Conservation (phyloP, 2,329 filamentous ascomycete species). For the Pseudogymnoascus sp. region DNA sequence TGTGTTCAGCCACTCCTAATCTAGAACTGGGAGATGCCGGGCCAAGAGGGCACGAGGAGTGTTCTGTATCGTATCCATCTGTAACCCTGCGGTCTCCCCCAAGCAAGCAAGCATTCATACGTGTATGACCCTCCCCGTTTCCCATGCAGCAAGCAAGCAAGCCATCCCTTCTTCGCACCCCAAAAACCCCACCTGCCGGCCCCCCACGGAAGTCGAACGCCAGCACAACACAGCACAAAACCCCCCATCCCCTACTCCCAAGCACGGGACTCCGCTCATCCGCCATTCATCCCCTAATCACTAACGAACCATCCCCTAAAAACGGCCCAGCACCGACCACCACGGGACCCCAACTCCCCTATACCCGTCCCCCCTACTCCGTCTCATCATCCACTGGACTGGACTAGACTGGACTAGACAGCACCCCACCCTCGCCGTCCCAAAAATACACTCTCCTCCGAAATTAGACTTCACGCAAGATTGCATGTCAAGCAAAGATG, state of each 20-base stretch:
- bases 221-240: not conserved
- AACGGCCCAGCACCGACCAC: not conserved
- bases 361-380: not conserved
- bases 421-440: not conserved
- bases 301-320: not conserved
- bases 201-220: too few species aligned
- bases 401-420: too few species aligned
- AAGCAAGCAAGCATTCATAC: too few species aligned
- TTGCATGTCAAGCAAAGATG: not conserved
- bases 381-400: not conserved
- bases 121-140: too few species aligned
- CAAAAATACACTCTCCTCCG: not conserved
- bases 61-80: too few species aligned
- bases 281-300: not conserved
- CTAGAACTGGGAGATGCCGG: not conserved
- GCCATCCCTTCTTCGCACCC: too few species aligned
- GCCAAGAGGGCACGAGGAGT: not conserved
- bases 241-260: not conserved
- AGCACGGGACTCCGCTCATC: not conserved
- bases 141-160: too few species aligned
- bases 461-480: not conserved
- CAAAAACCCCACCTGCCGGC: too few species aligned
- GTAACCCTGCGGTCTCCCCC: too few species aligned
- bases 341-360: not conserved
- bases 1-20: too few species aligned